phyloP scores from a whole-genome alignment of 352 stramenopile species.

The Phytophthora chlamydospora region DNA sequence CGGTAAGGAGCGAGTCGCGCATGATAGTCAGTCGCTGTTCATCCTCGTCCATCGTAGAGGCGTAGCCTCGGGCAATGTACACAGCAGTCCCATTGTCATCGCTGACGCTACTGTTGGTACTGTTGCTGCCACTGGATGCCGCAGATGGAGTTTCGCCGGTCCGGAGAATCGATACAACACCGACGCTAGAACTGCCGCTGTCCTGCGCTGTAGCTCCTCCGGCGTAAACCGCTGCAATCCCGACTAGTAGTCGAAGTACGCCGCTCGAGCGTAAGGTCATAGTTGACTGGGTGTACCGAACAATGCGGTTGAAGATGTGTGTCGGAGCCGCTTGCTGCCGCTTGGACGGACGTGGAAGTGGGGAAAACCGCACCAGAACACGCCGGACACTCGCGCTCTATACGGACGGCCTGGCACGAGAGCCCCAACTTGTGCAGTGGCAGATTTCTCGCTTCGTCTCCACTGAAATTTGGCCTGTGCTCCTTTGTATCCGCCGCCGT shows the following conservation, averaged over 20 bases:
- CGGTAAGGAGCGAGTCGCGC: slow-evolving; percentile 31
- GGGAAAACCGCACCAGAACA: slow-evolving; percentile 16
- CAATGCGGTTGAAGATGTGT: slow-evolving; percentile 34
- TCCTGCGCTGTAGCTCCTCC: slow-evolving; percentile 12
- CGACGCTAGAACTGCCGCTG: slow-evolving; percentile 3
- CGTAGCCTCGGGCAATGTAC: slow-evolving; percentile 45
- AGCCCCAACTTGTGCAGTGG: slow-evolving; percentile 17
- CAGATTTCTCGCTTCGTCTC: slow-evolving; percentile 32
- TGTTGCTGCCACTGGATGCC: not conserved
- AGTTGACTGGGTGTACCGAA: slow-evolving; percentile 37
- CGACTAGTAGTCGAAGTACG: slow-evolving; percentile 31
- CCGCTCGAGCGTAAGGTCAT: slow-evolving; percentile 33
- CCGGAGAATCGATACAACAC: slow-evolving; percentile 6
- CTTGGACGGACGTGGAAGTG: slow-evolving; percentile 11
- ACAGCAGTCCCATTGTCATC: slow-evolving; percentile 19
- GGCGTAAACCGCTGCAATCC: slow-evolving; percentile 9
- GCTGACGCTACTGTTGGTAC: slow-evolving; percentile 10
- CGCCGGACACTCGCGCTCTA: slow-evolving; percentile 15
- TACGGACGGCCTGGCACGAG: slow-evolving; percentile 15
- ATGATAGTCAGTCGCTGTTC: slow-evolving; percentile 45
- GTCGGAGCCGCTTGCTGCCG: slow-evolving; percentile 14
- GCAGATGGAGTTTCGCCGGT: not conserved
- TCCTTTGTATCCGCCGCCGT: not conserved
- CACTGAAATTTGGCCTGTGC: slow-evolving; percentile 24
- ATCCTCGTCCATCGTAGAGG: slow-evolving; percentile 32